Percentiles rank a stretch among this genome's conserved stretches.
Evolutionary conservation across 192 early-diverging fungal genomes (phyloP).

Genomic region (Oehlia diaphana): DNA sequence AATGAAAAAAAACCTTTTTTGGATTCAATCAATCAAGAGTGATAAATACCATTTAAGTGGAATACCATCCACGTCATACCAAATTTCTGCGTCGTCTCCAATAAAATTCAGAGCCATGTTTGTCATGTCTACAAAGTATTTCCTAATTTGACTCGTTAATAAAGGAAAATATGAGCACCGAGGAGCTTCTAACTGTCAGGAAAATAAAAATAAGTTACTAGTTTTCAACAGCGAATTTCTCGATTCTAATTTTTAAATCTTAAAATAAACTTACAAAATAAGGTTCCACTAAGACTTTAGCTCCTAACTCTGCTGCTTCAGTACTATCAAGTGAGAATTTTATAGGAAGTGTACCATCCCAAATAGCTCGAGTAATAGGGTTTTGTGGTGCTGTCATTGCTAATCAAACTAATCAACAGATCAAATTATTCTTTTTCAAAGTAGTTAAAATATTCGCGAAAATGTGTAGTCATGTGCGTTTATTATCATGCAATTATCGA

Average conservation of each 20-base stretch:
- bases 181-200: constrained; percentile 49
- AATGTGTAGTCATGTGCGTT: too few relatives aligned
- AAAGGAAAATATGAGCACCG: constrained; percentile 63
- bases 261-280: constrained; percentile 37
- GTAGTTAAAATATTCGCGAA: too few relatives aligned
- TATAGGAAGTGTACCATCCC: constrained; percentile 50
- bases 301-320: constrained; percentile 30
- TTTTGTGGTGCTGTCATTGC: constrained; percentile 41
- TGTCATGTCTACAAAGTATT: constrained; percentile 46
- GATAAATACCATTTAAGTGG: constrained; percentile 72
- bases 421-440: too few relatives aligned
- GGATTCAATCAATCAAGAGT: neutral
- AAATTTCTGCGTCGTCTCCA: constrained; percentile 58
- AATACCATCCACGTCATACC: constrained; percentile 71
- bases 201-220: neutral
- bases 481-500: too few relatives aligned
- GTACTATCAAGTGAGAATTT: constrained; percentile 37
- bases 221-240: neutral
- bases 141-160: constrained; percentile 52
- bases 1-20: neutral
- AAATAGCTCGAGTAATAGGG: constrained; percentile 46
- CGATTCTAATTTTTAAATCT: neutral
- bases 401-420: neutral
- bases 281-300: constrained; percentile 27
- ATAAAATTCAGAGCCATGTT: constrained; percentile 44